Percentiles rank a stretch among this genome's conserved stretches.
Conservation (phyloP, 257 asterid genomes). For the Linderniella brevidens region DNA sequence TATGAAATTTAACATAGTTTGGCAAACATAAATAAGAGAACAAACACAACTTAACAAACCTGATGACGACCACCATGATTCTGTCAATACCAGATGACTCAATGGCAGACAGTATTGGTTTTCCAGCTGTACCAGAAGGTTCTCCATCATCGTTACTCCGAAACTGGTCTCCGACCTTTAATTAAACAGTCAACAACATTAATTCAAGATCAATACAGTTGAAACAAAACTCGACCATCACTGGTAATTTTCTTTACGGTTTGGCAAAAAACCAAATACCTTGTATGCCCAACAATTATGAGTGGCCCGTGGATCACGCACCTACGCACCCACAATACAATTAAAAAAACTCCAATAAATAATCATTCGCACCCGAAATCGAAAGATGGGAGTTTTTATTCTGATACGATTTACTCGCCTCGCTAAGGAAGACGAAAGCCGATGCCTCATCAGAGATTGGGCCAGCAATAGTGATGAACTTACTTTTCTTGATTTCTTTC, state of each 20-base stretch:
- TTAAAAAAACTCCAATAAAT: neutral
- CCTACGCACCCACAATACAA: constrained; percentile 23
- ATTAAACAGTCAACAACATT: constrained; percentile 5
- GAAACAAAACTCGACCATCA: no score
- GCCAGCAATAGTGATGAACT: constrained; percentile 78
- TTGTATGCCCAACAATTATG: constrained; percentile 98
- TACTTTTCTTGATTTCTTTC: constrained; percentile 70
- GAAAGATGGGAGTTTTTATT: neutral
- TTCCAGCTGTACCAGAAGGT: constrained; percentile 97
- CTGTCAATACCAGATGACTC: constrained; percentile 75
- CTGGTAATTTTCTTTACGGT: no score
- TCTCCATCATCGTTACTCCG: constrained; percentile 93
- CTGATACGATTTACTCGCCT: constrained; percentile 21
- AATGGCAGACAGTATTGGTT: constrained; percentile 79
- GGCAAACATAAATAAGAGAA: no score
- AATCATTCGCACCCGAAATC: no score
- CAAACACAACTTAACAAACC: constrained; percentile 20
- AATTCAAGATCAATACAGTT: no score
- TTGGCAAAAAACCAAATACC: constrained; percentile 17
- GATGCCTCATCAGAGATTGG: constrained; percentile 54
- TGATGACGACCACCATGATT: constrained; percentile 81
- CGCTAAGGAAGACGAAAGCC: constrained; percentile 53
- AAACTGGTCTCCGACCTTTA: constrained; percentile 69
- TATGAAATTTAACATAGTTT: no score
- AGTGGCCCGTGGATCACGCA: constrained; percentile 69